Evolutionary conservation across 208 protist genomes (phyloP).

Genomic region (Jaenimonas drosophilae): DNA sequence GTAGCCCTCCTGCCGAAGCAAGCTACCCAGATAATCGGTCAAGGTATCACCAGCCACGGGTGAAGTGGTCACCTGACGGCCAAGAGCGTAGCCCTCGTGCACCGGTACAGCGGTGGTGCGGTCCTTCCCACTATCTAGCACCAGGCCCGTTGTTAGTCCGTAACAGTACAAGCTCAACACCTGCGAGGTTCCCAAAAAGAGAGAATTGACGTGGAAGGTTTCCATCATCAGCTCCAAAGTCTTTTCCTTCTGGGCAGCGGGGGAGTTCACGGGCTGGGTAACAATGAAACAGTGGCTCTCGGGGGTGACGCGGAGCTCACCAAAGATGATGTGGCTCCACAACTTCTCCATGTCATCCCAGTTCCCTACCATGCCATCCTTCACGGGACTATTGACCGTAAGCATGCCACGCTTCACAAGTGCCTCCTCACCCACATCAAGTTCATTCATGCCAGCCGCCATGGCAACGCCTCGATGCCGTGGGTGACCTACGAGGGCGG

Average conservation of each 20-base stretch:
- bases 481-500: constrained; percentile 82
- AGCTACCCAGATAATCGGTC: constrained; percentile 69
- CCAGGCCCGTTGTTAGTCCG: constrained; percentile 90
- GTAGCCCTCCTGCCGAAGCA: constrained; percentile 75
- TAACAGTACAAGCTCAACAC: constrained; percentile 91
- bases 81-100: constrained; percentile 91
- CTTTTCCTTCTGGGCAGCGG: constrained; percentile 72
- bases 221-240: constrained; percentile 93
- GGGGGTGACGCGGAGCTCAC: constrained; percentile 79
- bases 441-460: constrained; percentile 86
- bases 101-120: constrained; percentile 79
- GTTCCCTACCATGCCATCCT: constrained; percentile 68
- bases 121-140: constrained; percentile 89
- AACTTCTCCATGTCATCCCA: constrained; percentile 91
- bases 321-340: constrained; percentile 89
- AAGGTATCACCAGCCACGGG: constrained; percentile 65
- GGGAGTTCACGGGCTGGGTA: constrained; percentile 81
- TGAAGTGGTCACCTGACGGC: constrained; percentile 70
- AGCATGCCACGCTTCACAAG: constrained; percentile 80
- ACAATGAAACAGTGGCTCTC: constrained; percentile 88
- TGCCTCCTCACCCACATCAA: constrained; percentile 81
- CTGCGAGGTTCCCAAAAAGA: constrained; percentile 86
- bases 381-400: constrained; percentile 48
- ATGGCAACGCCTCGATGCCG: constrained; percentile 87
- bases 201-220: constrained; percentile 87